Evolutionary conservation across 2,329 filamentous ascomycete species (phyloP), one percentile per base, ranked within the genome.

Genomic region (Colletotrichum costaricense): DNA sequence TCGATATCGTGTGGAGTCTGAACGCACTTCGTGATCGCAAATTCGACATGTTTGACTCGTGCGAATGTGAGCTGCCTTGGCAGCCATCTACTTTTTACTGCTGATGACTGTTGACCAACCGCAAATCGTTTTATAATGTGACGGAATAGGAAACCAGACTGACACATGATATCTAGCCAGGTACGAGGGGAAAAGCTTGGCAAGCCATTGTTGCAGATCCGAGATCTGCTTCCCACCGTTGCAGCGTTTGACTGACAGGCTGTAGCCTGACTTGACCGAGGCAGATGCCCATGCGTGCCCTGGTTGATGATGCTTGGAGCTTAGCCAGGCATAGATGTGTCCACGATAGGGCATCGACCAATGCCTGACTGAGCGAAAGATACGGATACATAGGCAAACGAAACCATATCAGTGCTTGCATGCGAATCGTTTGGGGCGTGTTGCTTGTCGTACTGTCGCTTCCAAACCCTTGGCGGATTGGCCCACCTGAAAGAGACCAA

Each of bases 31-130:
- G 69, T 72, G 65, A 59, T 72, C 58, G 58, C 28, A 58, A 63
- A 58, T n/a, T 72, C 65, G 11, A 19, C 7, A 63, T 52, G 65
- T 69, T 72, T 72, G 69, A 72, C 69, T 63, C 69, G 65, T 38
- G 58, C 57, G 38, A 58, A 22, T 22, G 52, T 28, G 35, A 38
- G 5, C 35, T 26, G 11, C 65, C 69, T 69, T 72, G 69, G 69
- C 59, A 72, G 65, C 59, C 8, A 64, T 59, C 59, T 35, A 28
- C 38, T 56, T 58, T 35, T 68, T 5, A 19, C n/a, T 30, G 24
- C 28, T 49, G 26, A 38, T 59, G 58, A 54, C 65, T 42, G 65
- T 28, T 16, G n/a, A 55, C 26, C 42, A 7, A 9, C 22, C 52
- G 68, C 54, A 38, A 60, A 70, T 57, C 55, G 24, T 24, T 30